Evolutionary conservation across 1,284 basidiomycete species (phyloP), one percentile per base, ranked within the genome.

Genomic region (Abortiporus biennis): DNA sequence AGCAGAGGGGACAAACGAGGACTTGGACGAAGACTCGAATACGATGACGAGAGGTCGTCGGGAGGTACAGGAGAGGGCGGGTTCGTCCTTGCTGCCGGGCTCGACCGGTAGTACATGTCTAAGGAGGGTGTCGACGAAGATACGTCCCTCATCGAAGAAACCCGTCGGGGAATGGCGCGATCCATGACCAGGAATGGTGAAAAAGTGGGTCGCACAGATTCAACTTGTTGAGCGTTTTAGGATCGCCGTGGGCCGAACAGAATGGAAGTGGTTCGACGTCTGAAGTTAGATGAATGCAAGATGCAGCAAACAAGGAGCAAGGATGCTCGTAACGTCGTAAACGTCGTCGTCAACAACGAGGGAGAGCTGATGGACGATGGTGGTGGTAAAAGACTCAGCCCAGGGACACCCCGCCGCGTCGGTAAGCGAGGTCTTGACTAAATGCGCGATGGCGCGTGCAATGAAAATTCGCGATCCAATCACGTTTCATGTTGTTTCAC

Each of bases 51-150:
- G 56, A 49, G 45, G 48, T 54, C 44, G 22, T 47, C 49, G 39
- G 54, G 53, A 37, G 51, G 46, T 33, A 52, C 47, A 8, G 69
- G 61, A 13, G 68, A 60, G 22, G 71, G 59, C 0, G 65, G 49
- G 43, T 45, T 53, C 35, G 63, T 56, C 32, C 71, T 67, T 38
- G 59, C 41, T 32, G 58, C 63, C 13, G 68, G 70, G 41, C 63
- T 64, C 5, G 65, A 53, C 38, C 72, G 63, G 47, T 71, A 67
- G 50, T 71, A 64, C 50, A 74, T 57, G 40, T 65, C 63, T 31
- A 58, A 58, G 19, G 45, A 45, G 13, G 51, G n/a, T n/a, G n/a
- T 46, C 16, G 57, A 52, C 29, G 53, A 50, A 43, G 58, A 48
- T 32, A 55, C 51, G 49, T 58, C 56, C 43, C 50, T 45, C 47